phyloP scores from a whole-genome alignment of 768 basidiomycete genomes.

The Mycena amicta region DNA sequence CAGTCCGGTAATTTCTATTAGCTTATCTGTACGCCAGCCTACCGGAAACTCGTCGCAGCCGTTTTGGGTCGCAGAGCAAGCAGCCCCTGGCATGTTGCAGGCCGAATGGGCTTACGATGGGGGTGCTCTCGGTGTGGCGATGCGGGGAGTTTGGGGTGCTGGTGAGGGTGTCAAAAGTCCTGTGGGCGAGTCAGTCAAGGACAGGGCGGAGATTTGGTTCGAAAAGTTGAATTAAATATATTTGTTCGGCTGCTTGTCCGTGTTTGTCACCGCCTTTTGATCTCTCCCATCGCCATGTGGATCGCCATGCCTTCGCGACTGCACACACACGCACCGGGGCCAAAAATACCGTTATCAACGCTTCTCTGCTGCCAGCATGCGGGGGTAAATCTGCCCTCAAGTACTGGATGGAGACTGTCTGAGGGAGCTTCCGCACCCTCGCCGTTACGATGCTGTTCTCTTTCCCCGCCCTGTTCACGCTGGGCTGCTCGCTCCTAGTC shows the following conservation, averaged over 20 bases:
- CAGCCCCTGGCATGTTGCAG: conserved; percentile 16
- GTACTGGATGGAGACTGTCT: neutral
- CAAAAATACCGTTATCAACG: neutral
- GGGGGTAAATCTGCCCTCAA: neutral
- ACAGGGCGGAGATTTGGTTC: conserved; percentile 31
- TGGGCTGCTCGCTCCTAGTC: conserved; percentile 4
- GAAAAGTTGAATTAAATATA: neutral
- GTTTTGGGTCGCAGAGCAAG: conserved; percentile 31
- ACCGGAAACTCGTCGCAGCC: conserved; percentile 14
- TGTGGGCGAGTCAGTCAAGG: conserved; percentile 22
- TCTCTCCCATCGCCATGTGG: neutral
- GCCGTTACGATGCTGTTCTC: conserved; percentile 8
- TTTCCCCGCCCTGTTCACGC: conserved; percentile 1
- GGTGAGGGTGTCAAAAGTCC: conserved; percentile 21
- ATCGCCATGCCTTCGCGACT: neutral
- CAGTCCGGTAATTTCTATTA: neutral
- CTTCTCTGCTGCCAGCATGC: neutral
- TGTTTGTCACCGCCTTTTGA: neutral
- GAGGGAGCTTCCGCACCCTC: neutral
- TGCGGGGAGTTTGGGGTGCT: conserved; percentile 27
- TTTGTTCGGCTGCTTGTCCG: neutral
- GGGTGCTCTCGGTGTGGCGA: conserved; percentile 21
- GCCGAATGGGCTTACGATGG: conserved; percentile 1
- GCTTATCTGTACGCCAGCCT: neutral
- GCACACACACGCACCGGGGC: too few species aligned